These are phyloP conservation scores for Geoglossum cookeanum DNA, from an alignment of 2,329 filamentous ascomycete species.

Conservation along the genomic window DNA sequence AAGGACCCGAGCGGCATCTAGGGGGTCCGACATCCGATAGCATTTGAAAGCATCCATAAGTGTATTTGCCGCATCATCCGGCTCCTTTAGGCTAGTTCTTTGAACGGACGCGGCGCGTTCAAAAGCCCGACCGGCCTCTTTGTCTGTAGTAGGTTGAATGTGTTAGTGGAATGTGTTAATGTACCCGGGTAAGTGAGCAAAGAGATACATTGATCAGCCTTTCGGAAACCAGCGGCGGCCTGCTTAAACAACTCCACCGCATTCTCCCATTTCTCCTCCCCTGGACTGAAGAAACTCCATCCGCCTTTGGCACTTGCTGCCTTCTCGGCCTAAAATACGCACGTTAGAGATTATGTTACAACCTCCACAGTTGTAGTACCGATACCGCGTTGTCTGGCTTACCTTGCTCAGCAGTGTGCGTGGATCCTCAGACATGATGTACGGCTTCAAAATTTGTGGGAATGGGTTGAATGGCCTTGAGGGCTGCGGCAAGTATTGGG, in stretches of 20 bases:
- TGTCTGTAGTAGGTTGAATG: slow-evolving; percentile 30
- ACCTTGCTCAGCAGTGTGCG: slow-evolving; percentile 65
- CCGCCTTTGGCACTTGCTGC: slow-evolving; percentile 55
- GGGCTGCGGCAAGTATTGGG: not conserved
- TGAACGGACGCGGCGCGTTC: slow-evolving; percentile 74
- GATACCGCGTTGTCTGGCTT: slow-evolving; percentile 12
- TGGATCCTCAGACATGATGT: slow-evolving; percentile 54
- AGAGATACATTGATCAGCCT: slow-evolving; percentile 51
- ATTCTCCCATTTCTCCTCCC: slow-evolving; percentile 73
- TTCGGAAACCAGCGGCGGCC: slow-evolving; percentile 78
- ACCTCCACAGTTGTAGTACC: slow-evolving; percentile 10
- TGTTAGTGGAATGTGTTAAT: slow-evolving; percentile 1
- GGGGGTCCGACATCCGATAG: slow-evolving; percentile 68
- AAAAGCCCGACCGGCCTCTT: slow-evolving; percentile 72
- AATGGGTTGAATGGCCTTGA: not conserved
- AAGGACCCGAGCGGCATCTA: slow-evolving; percentile 65
- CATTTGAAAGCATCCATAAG: slow-evolving; percentile 86
- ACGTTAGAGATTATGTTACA: not conserved
- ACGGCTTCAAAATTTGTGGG: not conserved
- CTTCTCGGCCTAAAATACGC: slow-evolving; percentile 57
- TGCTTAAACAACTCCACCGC: slow-evolving; percentile 75
- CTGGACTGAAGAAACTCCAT: slow-evolving; percentile 77
- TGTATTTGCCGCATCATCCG: slow-evolving; percentile 79
- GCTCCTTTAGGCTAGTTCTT: slow-evolving; percentile 64
- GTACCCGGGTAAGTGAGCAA: not conserved